phyloP scores from a whole-genome alignment of 305 asterid genomes.

The Salvia sclarea region DNA sequence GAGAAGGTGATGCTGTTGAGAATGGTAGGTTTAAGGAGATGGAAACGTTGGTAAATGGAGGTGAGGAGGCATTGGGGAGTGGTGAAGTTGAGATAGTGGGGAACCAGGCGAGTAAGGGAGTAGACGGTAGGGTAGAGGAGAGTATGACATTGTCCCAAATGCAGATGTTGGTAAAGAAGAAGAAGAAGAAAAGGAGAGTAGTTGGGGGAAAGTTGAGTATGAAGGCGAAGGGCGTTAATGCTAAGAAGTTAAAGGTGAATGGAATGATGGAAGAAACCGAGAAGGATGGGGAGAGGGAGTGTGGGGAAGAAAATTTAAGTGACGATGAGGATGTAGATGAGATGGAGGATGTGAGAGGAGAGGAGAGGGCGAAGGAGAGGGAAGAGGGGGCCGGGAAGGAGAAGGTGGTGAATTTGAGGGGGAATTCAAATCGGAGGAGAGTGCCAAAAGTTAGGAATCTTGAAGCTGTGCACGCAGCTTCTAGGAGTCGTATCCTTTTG shows the following conservation, averaged over 20 bases:
- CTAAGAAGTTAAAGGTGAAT: slow-evolving; percentile 21
- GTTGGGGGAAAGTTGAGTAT: slow-evolving; percentile 34
- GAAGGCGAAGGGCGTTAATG: slow-evolving; percentile 33
- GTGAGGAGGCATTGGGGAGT: slow-evolving; percentile 23
- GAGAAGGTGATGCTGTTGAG: slow-evolving; percentile 24
- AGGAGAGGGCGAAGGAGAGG: slow-evolving; percentile 25
- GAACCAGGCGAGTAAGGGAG: slow-evolving; percentile 33
- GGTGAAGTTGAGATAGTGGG: slow-evolving; percentile 25
- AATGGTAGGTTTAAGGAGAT: slow-evolving; percentile 20
- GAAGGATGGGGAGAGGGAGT: slow-evolving; percentile 20
- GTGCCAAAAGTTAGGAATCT: slow-evolving; percentile 29
- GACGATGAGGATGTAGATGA: slow-evolving; percentile 29
- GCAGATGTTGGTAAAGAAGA: slow-evolving; percentile 50
- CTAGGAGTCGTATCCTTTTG: slow-evolving; percentile 26
- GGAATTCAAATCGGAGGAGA: slow-evolving; percentile 36
- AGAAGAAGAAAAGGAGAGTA: slow-evolving; percentile 36
- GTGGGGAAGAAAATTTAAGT: slow-evolving; percentile 26
- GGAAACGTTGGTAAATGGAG: slow-evolving; percentile 19
- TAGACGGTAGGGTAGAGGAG: slow-evolving; percentile 50
- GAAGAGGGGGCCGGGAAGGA: slow-evolving; percentile 32
- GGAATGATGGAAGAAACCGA: slow-evolving; percentile 21
- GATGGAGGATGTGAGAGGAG: slow-evolving; percentile 23
- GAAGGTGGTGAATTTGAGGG: slow-evolving; percentile 29
- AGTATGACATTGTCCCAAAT: slow-evolving; percentile 63
- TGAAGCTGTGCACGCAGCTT: slow-evolving; percentile 32